phyloP scores from a whole-genome alignment of 495 filamentous ascomycete species.

The Sordaria brevicollis region DNA sequence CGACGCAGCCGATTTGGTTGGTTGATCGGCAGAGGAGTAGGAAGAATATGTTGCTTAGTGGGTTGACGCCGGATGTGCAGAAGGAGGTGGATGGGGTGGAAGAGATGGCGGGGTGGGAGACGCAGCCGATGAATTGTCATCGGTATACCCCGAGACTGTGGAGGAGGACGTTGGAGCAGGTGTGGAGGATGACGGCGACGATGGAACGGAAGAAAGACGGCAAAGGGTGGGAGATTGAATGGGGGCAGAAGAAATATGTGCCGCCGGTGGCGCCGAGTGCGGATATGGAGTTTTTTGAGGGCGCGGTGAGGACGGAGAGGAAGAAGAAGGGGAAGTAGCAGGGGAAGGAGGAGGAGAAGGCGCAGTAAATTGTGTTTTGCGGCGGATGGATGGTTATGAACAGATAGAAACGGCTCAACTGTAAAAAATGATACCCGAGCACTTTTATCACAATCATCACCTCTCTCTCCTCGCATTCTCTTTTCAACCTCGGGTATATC shows the following conservation, averaged over 20 bases:
- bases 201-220: constrained; percentile 16
- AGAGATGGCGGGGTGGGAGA: constrained; percentile 22
- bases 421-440: not conserved
- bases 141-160: constrained; percentile 12
- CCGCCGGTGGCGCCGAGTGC: constrained; percentile 6
- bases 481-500: not conserved
- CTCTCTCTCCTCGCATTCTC: not conserved
- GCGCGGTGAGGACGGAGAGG: not conserved
- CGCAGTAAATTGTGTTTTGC: too few species aligned
- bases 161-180: constrained; percentile 17
- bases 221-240: constrained; percentile 18
- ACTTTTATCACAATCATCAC: not conserved
- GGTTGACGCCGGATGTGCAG: too few species aligned
- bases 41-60: constrained; percentile 22
- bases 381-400: not conserved
- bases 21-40: constrained; percentile 12
- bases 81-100: constrained; percentile 22
- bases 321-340: not conserved
- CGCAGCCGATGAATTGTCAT: constrained; percentile 18
- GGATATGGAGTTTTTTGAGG: constrained; percentile 21
- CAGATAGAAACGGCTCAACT: not conserved
- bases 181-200: constrained; percentile 25
- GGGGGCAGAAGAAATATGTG: constrained; percentile 16
- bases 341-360: too few species aligned
- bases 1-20: constrained; percentile 3